phyloP scores from a whole-genome alignment of 208 protist species.

The Acanthamoeba lenticulata region DNA sequence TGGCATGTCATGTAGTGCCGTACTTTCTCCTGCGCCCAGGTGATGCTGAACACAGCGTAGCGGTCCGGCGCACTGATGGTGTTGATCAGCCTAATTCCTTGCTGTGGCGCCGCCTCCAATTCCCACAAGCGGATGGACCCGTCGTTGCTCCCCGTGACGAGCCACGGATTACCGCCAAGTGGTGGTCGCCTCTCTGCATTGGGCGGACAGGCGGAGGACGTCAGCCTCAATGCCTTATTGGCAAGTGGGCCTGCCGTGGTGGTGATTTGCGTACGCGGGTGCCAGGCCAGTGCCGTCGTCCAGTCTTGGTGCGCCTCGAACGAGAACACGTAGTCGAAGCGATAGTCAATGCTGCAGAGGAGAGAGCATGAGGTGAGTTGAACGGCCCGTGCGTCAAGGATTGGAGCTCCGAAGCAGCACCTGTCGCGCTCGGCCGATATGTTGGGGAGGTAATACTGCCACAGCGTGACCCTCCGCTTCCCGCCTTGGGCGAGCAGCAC shows the following conservation, averaged over 20 bases:
- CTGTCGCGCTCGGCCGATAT: neutral
- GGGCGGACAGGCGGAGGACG: too few species aligned
- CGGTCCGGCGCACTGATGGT: neutral
- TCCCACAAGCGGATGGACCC: neutral
- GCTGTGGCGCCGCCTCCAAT: neutral
- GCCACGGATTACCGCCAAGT: neutral
- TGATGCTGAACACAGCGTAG: neutral
- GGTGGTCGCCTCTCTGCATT: conserved; percentile 1
- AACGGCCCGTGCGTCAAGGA: too few species aligned
- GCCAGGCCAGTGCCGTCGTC: conserved; percentile 21
- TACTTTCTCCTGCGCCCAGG: conserved; percentile 18
- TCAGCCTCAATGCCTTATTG: too few species aligned
- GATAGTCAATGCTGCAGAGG: neutral
- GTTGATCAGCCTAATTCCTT: neutral
- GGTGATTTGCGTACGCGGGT: too few species aligned
- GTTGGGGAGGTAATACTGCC: conserved; percentile 6
- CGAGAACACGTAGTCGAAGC: neutral
- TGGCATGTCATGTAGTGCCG: too few species aligned
- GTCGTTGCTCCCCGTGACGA: conserved; percentile 1
- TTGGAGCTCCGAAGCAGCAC: too few species aligned
- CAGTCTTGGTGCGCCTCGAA: neutral
- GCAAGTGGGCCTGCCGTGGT: neutral
- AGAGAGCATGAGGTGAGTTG: neutral
- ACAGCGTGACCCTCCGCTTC: neutral
- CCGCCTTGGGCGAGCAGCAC: conserved; percentile 10